These are phyloP conservation scores for Phytophthora sp. DNA, from an alignment of 352 stramenopile genomes.

Conservation along the genomic window DNA sequence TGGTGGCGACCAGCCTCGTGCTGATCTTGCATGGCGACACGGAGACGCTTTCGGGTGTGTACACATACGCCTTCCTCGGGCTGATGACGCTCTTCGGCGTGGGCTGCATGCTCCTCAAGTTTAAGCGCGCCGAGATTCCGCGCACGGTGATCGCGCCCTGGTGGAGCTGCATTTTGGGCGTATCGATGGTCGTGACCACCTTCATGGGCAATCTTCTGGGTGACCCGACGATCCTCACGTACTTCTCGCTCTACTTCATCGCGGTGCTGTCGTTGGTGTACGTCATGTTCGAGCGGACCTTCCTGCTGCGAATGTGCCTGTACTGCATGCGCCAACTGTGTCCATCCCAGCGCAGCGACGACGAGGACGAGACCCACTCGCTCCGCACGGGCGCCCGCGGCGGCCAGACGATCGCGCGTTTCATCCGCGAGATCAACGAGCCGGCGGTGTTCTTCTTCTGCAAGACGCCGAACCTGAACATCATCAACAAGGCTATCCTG, in stretches of 20 bases:
- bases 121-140: conserved; percentile 92
- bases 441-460: conserved; percentile 94
- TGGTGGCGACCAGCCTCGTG: conserved; percentile 89
- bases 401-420: conserved; percentile 85
- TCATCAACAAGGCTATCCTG: conserved; percentile 96
- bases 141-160: conserved; percentile 88
- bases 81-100: conserved; percentile 95
- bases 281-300: conserved; percentile 91
- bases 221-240: conserved; percentile 87
- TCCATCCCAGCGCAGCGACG: conserved; percentile 58
- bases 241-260: conserved; percentile 91
- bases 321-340: conserved; percentile 82
- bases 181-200: conserved; percentile 82
- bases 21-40: conserved; percentile 92
- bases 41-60: conserved; percentile 92
- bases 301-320: conserved; percentile 82
- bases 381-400: conserved; percentile 80
- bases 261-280: conserved; percentile 81
- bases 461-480: conserved; percentile 93
- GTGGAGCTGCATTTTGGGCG: conserved; percentile 85
- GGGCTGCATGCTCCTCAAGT: conserved; percentile 95
- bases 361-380: conserved; percentile 50
- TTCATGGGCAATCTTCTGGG: conserved; percentile 88
- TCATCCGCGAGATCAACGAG: conserved; percentile 88
- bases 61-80: conserved; percentile 95